Evolutionary conservation across 441 rosid genomes (phyloP).

Genomic region (Melastoma candidum): DNA sequence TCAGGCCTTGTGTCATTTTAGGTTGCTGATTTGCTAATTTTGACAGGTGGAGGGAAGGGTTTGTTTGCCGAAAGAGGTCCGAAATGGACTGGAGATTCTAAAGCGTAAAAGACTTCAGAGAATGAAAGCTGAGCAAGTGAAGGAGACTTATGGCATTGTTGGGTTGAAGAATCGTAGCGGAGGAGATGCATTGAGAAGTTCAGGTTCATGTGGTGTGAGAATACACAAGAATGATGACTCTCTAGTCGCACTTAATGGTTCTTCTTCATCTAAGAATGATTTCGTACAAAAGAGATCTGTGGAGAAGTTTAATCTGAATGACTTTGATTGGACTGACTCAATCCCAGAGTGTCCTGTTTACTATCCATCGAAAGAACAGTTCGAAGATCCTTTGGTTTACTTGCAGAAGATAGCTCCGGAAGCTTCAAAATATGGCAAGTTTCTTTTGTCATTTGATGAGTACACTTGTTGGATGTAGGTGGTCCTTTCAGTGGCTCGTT

Average conservation of each 20-base stretch:
- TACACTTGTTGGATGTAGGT: neutral
- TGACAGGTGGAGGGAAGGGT: slow-evolving; percentile 91
- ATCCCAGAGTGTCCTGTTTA: slow-evolving; percentile 95
- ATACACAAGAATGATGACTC: slow-evolving; percentile 40
- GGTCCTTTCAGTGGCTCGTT: neutral
- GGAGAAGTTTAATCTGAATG: slow-evolving; percentile 62
- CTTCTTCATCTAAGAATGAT: slow-evolving; percentile 35
- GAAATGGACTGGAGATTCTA: slow-evolving; percentile 66
- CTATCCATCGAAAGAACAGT: slow-evolving; percentile 85
- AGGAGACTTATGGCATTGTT: slow-evolving; percentile 31
- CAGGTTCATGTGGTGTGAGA: slow-evolving; percentile 77
- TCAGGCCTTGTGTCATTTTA: too few species aligned
- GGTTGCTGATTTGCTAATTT: slow-evolving; percentile 3
- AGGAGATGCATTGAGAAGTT: slow-evolving; percentile 70
- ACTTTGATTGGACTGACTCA: slow-evolving; percentile 83
- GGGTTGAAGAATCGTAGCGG: slow-evolving; percentile 68
- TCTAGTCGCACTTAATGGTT: slow-evolving; percentile 20
- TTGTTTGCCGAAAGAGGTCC: slow-evolving; percentile 59
- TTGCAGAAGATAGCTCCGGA: slow-evolving; percentile 90
- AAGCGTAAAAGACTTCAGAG: slow-evolving; percentile 77
- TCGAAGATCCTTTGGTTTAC: slow-evolving; percentile 91
- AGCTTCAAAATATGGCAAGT: slow-evolving; percentile 90
- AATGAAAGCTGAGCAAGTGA: slow-evolving; percentile 44
- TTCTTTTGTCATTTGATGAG: slow-evolving; percentile 1
- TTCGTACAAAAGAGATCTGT: slow-evolving; percentile 50